Evolutionary conservation across 2,329 filamentous ascomycete species (phyloP), one percentile per base, ranked within the genome.

Genomic region (Pseudocercospora musae): DNA sequence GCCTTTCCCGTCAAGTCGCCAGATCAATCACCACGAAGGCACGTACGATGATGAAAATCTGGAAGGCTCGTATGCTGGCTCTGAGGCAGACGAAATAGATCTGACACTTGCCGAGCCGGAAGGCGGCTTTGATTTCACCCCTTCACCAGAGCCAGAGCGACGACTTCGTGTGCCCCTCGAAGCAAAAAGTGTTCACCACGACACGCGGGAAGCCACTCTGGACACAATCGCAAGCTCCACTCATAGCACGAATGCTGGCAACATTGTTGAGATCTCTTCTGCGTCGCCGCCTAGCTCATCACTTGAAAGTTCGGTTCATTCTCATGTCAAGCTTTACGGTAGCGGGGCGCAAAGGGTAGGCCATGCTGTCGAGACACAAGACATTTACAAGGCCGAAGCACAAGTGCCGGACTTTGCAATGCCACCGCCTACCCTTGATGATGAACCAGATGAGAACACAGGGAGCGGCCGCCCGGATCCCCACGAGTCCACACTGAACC

Each of bases 311-410:
- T 63, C 57, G 27, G 9, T 44, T 46, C 29, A 49, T 52, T 40
- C 15, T 21, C 18, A 18, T 5, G 13, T 29, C 27, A 40, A 33
- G 31, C 31, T 15, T 20, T 18, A 33, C 31, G 21, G 11, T 21
- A n/a, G 9, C 9, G 29, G 31, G 10, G 13, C 33, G 40, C 10
- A 20, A 25, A 27, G 10, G 48, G 11, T 20, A 31, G 25, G 15
- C 7, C 57, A 58, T 33, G 48, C 59, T 9, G 20, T 74, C 4
- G 68, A 69, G 20, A 76, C 75, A 4, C 74, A 76, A 64, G 71
- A 72, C 31, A 73, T 76, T 44, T 59, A 74, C 31, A 66, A 71
- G 33, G 69, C 68, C 13, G 71, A 73, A 54, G 71, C 71, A 1
- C 74, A 75, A 56, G 33, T 58, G 20, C 70, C 64, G 11, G 73